phyloP scores from a whole-genome alignment of 169 alveolate genomes.

The Cryptosporidium canis region DNA sequence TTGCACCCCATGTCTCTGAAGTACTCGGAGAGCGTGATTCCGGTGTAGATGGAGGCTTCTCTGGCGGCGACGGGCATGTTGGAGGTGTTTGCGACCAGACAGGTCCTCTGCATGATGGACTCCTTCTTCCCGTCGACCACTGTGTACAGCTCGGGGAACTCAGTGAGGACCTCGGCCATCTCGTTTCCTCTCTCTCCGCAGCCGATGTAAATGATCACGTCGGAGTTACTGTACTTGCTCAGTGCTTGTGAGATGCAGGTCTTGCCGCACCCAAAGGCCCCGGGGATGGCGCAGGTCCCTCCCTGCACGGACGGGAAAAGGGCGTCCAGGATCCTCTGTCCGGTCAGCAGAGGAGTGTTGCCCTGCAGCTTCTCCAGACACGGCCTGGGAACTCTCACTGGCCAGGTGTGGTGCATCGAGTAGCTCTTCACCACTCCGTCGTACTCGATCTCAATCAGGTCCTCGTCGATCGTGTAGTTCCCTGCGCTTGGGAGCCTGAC shows the following conservation, averaged over 20 bases:
- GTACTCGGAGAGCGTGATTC: slow-evolving; percentile 98
- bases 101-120: slow-evolving; percentile 98
- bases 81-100: slow-evolving; percentile 99
- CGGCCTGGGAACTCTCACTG: slow-evolving; percentile 98
- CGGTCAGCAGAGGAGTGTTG: slow-evolving; percentile 94
- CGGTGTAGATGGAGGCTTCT: slow-evolving; percentile 99
- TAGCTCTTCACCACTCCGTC: slow-evolving; percentile 89
- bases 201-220: slow-evolving; percentile 97
- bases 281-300: slow-evolving; percentile 99
- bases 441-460: slow-evolving; percentile 86
- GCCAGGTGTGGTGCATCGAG: slow-evolving; percentile 97
- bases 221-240: slow-evolving; percentile 96
- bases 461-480: slow-evolving; percentile 88
- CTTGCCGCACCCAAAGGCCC: slow-evolving; percentile 99
- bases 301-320: slow-evolving; percentile 98
- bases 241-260: slow-evolving; percentile 98
- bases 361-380: slow-evolving; percentile 94
- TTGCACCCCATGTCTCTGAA: slow-evolving; percentile 99
- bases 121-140: slow-evolving; percentile 89
- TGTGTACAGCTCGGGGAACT: slow-evolving; percentile 98
- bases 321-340: slow-evolving; percentile 97
- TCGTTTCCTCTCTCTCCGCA: slow-evolving; percentile 99
- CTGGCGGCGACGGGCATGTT: slow-evolving; percentile 99
- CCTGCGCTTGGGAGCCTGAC: slow-evolving; percentile 95
- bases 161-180: slow-evolving; percentile 99